phyloP scores from a whole-genome alignment of 441 rosid genomes.

The Arabidopsis lyrata region DNA sequence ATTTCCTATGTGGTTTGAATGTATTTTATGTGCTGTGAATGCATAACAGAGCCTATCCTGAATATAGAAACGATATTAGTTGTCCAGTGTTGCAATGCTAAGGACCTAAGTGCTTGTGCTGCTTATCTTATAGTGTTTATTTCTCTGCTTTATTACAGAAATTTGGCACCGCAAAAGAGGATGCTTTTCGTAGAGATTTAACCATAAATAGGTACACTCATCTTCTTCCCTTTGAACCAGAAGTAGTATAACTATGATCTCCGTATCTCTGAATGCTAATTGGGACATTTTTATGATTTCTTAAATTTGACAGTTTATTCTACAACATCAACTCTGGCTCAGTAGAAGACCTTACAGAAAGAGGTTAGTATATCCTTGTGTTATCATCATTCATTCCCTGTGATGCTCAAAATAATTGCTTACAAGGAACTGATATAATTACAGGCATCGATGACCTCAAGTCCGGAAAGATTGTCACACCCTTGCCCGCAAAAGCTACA shows the following conservation, averaged over 20 bases:
- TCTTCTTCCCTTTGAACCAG: background rate
- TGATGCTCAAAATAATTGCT: conserved; percentile 12
- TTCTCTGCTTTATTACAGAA: conserved; percentile 53
- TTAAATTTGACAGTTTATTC: conserved; percentile 71
- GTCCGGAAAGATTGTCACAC: conserved; percentile 87
- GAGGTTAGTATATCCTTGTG: conserved; percentile 61
- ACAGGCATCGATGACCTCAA: conserved; percentile 86
- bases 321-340: conserved; percentile 78
- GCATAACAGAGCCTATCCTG: conserved; percentile 1
- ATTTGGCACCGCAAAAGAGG: conserved; percentile 94
- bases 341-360: conserved; percentile 87
- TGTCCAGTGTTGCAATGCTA: background rate
- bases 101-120: conserved; percentile 11
- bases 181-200: conserved; percentile 94
- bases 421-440: conserved; percentile 20
- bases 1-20: background rate
- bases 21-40: background rate
- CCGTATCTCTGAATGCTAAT: background rate
- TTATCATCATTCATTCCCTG: conserved; percentile 31
- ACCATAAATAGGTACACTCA: conserved; percentile 85
- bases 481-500: conserved; percentile 77
- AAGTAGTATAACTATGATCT: conserved; percentile 20
- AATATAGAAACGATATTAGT: background rate
- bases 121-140: conserved; percentile 19
- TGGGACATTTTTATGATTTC: conserved; percentile 27